These are phyloP conservation scores for Microbotryum intermedium DNA, from an alignment of 1,284 basidiomycete species.

Conservation along the genomic window DNA sequence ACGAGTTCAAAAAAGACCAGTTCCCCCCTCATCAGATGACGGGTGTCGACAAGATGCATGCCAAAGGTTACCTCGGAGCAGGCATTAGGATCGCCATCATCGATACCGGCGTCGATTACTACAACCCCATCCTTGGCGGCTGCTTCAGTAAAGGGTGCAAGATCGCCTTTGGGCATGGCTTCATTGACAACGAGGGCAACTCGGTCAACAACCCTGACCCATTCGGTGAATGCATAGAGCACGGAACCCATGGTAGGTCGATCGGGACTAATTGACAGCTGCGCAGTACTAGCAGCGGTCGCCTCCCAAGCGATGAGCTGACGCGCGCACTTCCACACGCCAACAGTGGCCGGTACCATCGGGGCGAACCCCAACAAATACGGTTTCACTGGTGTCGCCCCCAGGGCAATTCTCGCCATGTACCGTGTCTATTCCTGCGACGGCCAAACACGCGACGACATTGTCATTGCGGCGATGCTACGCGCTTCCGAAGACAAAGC, in stretches of 20 bases:
- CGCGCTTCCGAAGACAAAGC: too few relatives aligned
- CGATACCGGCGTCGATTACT: constrained; percentile 36
- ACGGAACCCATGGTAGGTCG: constrained; percentile 12
- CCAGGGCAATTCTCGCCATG: constrained; percentile 26
- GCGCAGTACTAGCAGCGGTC: too few relatives aligned
- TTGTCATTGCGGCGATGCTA: not conserved
- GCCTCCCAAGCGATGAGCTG: not conserved
- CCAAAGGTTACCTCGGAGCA: constrained; percentile 14
- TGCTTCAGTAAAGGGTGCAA: constrained; percentile 57
- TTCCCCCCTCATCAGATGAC: constrained; percentile 50
- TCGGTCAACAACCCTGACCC: constrained; percentile 33
- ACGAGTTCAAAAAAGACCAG: constrained; percentile 45
- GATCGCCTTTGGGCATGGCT: constrained; percentile 52
- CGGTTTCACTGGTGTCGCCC: constrained; percentile 30
- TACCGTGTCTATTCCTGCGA: constrained; percentile 21
- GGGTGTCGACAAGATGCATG: constrained; percentile 47
- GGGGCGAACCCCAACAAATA: constrained; percentile 28
- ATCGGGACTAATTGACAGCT: too few relatives aligned
- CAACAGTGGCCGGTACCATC: constrained; percentile 27
- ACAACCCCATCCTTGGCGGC: constrained; percentile 50
- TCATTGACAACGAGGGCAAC: constrained; percentile 42
- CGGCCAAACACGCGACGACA: too few relatives aligned
- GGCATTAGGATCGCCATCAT: constrained; percentile 25
- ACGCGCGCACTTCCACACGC: constrained; percentile 10
- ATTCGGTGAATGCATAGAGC: not conserved